phyloP scores from a whole-genome alignment of 305 asterid genomes.

The Fraxinus angustifolia region DNA sequence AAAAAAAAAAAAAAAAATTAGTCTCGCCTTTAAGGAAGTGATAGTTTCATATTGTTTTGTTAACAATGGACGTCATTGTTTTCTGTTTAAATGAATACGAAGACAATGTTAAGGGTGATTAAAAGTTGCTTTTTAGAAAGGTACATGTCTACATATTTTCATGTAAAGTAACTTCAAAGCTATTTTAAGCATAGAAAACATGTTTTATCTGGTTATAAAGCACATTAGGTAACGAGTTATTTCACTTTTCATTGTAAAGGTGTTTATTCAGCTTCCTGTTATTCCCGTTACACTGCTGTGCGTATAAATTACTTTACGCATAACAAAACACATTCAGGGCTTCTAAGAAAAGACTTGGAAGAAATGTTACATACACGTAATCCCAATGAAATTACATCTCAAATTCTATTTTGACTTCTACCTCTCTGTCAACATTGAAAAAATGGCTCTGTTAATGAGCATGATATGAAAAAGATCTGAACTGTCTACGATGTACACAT shows the following conservation, averaged over 20 bases:
- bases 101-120: background rate
- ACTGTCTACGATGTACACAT: slow-evolving; percentile 25
- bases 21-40: background rate
- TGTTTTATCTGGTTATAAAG: background rate
- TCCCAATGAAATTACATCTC: slow-evolving; percentile 22
- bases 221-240: background rate
- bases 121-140: background rate
- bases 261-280: background rate
- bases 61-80: background rate
- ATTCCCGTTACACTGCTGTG: background rate
- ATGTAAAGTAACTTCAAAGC: background rate
- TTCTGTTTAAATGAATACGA: background rate
- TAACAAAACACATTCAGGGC: background rate
- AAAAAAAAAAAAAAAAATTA: background rate
- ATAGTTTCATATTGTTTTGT: background rate
- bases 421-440: slow-evolving; percentile 22
- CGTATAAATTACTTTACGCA: background rate
- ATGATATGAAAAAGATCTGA: slow-evolving; percentile 27
- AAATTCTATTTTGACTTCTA: slow-evolving; percentile 14
- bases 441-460: slow-evolving; percentile 46
- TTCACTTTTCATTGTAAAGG: background rate
- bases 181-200: background rate
- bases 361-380: slow-evolving; percentile 12
- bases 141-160: background rate
- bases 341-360: background rate